Base-by-base conservation (phyloP, 2,329 filamentous ascomycete species). In the Exophiala viscosa region DNA sequence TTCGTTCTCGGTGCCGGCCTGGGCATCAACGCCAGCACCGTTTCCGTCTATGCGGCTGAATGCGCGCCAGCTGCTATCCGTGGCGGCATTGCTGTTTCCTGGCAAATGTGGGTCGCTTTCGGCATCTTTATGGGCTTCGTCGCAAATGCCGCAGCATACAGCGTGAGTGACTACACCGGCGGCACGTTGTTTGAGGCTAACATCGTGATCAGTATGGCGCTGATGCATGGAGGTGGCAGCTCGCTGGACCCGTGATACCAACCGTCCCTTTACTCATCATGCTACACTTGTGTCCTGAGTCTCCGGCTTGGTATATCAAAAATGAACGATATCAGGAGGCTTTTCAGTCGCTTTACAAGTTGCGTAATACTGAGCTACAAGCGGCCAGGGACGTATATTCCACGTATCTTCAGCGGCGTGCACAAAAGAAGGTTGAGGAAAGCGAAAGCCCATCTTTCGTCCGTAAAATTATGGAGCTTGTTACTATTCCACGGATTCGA, bases 101-200 rank as follows among this genome's bases (percentile, higher is more conserved):
- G 76, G 76, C 76, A 79, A 60, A 73, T 76, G 70, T 77, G 71
- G 3, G 75, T 72, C 0, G 71, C 69, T 1, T 73, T 73, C 72
- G 82, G 82, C 23, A 86, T 87, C 60, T 84, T 87, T 66, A 70
- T 87, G 14, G 86, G 85, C 7, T 84, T 80, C 51, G 78, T 76
- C 50, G 82, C 83, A 51, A 87, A 87, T 62, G 73, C 87, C 28
- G 81, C 77, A 2, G 80, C 86, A 41, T 82, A 80, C 42, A 72
- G 83, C 44, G 75, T 76, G 50, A 38, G 58, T 57, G 1, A n/a
- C n/a, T 11, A 5, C 4, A 8, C 42, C 17, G 41, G 3, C 5
- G 9, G 5, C 18, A 8, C 4, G 38, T 11, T 11, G 13, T 48
- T 18, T 20, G 18, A 17, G n/a, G 34, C 15, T 5, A 33, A 14